These are phyloP conservation scores for Heliosperma pusillum DNA, from an alignment of 148 eudicot species.

Conservation along the genomic window DNA sequence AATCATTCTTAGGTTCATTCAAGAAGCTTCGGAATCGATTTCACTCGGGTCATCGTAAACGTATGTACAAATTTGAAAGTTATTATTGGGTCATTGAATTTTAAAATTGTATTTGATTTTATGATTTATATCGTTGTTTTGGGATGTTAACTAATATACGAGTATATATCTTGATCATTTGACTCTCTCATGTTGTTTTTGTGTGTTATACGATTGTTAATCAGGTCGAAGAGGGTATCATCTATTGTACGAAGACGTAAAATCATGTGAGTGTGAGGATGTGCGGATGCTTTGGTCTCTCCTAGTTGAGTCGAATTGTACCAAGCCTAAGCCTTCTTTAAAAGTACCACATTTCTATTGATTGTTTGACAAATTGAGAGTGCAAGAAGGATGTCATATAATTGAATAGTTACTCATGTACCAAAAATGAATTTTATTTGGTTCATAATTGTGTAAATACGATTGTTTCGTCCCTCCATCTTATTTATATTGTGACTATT, in stretches of 20 bases:
- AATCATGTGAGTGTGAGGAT: constrained; percentile 4
- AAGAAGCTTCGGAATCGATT: constrained; percentile 45
- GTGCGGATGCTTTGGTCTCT: constrained; percentile 4
- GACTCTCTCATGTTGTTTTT: background rate
- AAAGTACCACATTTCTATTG: background rate
- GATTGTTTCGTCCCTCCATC: too few species aligned
- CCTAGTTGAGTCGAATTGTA: background rate
- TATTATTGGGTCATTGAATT: too few species aligned
- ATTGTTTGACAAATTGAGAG: background rate
- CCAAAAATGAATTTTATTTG: too few species aligned
- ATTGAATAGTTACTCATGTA: too few species aligned
- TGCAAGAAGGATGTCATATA: background rate
- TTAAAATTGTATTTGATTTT: background rate
- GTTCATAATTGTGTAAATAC: too few species aligned
- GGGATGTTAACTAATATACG: background rate
- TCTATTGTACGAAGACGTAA: background rate
- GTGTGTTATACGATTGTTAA: background rate
- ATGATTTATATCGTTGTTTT: background rate
- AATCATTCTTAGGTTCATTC: constrained; percentile 45
- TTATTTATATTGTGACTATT: too few species aligned
- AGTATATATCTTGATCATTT: background rate
- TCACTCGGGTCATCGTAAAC: constrained; percentile 13
- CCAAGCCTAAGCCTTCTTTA: background rate
- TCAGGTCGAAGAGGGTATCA: constrained; percentile 8
- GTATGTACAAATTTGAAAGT: background rate